A percentile compares a stretch with the other conserved stretches of the same genome.
Conservation (phyloP, 2,329 filamentous ascomycete genomes). For the Hypoxylon sp. region DNA sequence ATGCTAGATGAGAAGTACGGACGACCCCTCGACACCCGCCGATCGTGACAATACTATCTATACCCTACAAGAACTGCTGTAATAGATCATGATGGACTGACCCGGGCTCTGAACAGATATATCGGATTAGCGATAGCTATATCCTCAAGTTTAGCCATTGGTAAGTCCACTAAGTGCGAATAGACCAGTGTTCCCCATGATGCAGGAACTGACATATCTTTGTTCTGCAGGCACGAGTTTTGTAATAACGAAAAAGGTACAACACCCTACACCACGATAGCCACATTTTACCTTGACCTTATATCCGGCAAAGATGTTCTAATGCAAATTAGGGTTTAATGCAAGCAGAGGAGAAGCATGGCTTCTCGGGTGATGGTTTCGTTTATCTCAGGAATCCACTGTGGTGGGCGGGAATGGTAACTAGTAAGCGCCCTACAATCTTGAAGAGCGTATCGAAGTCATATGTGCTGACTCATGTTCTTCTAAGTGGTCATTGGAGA, state of each 20-base stretch:
- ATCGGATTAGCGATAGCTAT: slow-evolving; percentile 83
- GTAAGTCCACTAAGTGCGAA: slow-evolving; percentile 61
- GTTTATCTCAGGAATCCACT: slow-evolving; percentile 94
- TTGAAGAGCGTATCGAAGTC: not conserved
- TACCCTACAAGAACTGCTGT: slow-evolving; percentile 14
- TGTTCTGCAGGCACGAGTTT: slow-evolving; percentile 84
- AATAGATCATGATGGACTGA: slow-evolving; percentile 52
- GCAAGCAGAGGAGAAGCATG: slow-evolving; percentile 90
- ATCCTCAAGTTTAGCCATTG: slow-evolving; percentile 81
- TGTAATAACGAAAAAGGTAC: slow-evolving; percentile 98
- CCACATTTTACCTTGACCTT: slow-evolving; percentile 14
- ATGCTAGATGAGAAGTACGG: slow-evolving; percentile 65
- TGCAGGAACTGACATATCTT: slow-evolving; percentile 30
- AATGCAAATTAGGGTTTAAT: slow-evolving; percentile 78
- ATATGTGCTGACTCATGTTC: slow-evolving; percentile 37
- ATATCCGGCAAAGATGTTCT: slow-evolving; percentile 19
- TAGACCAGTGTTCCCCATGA: slow-evolving; percentile 18
- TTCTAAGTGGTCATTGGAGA: slow-evolving; percentile 88
- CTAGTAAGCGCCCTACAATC: slow-evolving; percentile 71
- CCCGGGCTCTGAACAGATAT: slow-evolving; percentile 68
- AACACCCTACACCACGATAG: slow-evolving; percentile 45
- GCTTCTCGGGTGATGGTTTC: slow-evolving; percentile 96
- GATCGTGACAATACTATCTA: slow-evolving; percentile 6
- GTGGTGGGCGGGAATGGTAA: slow-evolving; percentile 96
- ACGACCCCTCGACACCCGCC: slow-evolving; percentile 25